Base-by-base conservation (phyloP, 2,329 filamentous ascomycete species). In the Tolypocladium inflatum region DNA sequence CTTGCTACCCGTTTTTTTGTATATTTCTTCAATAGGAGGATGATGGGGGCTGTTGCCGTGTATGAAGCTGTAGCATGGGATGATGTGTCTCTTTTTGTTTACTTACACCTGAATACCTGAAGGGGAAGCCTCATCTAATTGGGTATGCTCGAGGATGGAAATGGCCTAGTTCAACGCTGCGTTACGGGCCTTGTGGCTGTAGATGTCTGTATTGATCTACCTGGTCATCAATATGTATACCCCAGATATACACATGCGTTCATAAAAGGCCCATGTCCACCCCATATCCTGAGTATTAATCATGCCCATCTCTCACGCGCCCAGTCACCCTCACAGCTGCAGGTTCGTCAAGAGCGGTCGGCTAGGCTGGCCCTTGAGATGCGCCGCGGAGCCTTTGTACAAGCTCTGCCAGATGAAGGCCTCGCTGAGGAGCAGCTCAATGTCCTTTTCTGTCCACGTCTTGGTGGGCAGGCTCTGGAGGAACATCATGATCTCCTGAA, bases 401-500 rank as follows among this genome's bases (percentile, higher is more conserved):
- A 99, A 78, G 69, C 90, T 96, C 76, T 99, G 92, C 95, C 94
- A 99, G 63, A 99, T 97, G 67, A 94, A 99, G 3, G 94, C 94
- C 76, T 99, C 94, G 69, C 91, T 97, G 50, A 99, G 80, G 57
- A 99, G 78, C 59, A 99, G 81, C 72, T 97, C 94, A 66, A 99
- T 96, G 69, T 99, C 94, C 76, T 97, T 97, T 71, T 97, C 94
- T 1, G 91, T 97, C 94, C 94, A 99, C 57, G 88, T 83, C 65
- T 89, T 88, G 8, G 95, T 99, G 3, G 95, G 94, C 58, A 99
- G 77, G 51, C 91, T 90, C 75, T 99, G 94, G 57, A 99, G 77
- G 70, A 99, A 99, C 93, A 99, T 99, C 92, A 99, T 97, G 60
- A 96, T 88, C 73, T 97, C 93, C 76, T 97, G 82, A 64, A 97